Conservation (phyloP, 805 yeast species). For the Cyberlindnera bimundalis region DNA sequence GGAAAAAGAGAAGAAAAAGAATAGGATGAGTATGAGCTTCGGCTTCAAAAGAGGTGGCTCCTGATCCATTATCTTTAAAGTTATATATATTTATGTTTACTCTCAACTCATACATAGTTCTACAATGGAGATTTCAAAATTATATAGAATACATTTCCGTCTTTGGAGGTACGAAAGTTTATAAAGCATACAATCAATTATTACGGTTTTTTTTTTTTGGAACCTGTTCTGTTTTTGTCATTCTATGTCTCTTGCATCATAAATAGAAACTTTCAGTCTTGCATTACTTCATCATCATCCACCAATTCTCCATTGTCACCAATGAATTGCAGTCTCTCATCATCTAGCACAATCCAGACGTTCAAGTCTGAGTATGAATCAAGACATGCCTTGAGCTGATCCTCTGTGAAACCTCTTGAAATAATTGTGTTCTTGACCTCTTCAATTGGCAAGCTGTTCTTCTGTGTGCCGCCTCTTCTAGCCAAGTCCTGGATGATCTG, state of each 20-base stretch:
- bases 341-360: conserved; percentile 74
- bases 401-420: conserved; percentile 80
- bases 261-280: background rate
- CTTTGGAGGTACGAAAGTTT: background rate
- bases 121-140: background rate
- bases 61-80: background rate
- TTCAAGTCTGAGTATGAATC: conserved; percentile 67
- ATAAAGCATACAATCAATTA: background rate
- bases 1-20: conserved; percentile 21
- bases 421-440: conserved; percentile 59
- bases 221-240: no score
- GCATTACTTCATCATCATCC: conserved; percentile 18
- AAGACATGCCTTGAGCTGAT: conserved; percentile 72
- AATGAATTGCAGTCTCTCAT: conserved; percentile 57
- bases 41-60: conserved; percentile 11
- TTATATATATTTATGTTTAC: background rate
- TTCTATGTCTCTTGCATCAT: no score
- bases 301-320: conserved; percentile 18
- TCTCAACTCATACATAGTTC: background rate
- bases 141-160: background rate
- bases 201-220: no score
- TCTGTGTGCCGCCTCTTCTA: conserved; percentile 33
- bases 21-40: conserved; percentile 27
- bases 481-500: conserved; percentile 64
- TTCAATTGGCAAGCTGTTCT: conserved; percentile 38